Evolutionary conservation across 306 rosid genomes (phyloP), one percentile per base, ranked within the genome.

Genomic region (Vachellia pachyceras): DNA sequence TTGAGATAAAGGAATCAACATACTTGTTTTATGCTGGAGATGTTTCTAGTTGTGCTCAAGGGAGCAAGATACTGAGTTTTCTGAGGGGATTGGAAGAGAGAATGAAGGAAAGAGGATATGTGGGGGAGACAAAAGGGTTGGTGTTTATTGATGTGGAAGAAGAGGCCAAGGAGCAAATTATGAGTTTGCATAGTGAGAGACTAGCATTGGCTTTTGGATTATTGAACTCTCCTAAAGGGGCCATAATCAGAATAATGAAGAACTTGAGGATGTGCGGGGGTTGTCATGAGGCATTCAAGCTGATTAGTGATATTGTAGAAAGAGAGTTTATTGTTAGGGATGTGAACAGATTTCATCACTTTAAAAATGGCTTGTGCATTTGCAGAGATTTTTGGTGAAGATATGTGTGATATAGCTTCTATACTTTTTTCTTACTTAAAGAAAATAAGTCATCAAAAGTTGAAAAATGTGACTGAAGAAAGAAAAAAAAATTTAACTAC

Each of bases 291-390:
- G 90, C 87, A 44, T 92, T 92, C 88, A 94, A 90, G 90, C 73
- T 91, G 58, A 90, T 91, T 75, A 88, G 97, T 86, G 94, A 90
- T 71, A 92, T 91, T 79, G 91, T 89, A 45, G 88, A 70, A 75
- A 89, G 94, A 71, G 94, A 94, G 7, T 89, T 92, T 37, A 9
- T 94, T 73, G 97, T 92, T 36, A 92, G 97, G 85, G 97, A 91
- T 72, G 82, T 90, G 20, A 92, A 94, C 68, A 94, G 96, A 85
- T 92, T 94, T 86, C 98, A 94, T 87, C 98, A 89, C 78, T 94
- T 94, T 68, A 89, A 79, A 85, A 71, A 82, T 81, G 93, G 93
- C 15, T 81, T 54, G 40, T 90, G 97, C 72, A 82, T 87, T 61
- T 91, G 94, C 42, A 46, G 86, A 78, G 94, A 89, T 82, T 94